Conservation (phyloP, 306 rosid species). For the Sophora flavescens region DNA sequence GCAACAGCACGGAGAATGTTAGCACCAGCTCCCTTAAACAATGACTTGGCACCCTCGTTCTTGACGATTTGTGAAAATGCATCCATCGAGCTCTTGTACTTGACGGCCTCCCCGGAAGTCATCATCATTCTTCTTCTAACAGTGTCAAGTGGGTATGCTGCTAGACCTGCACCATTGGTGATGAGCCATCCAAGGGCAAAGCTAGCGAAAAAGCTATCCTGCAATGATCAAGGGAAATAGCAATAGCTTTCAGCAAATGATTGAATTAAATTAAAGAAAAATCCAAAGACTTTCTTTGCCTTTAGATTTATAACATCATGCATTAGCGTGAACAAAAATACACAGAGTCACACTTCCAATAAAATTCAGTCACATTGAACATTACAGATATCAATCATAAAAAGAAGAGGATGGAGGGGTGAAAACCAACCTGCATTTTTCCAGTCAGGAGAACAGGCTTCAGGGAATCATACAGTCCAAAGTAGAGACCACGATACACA, state of each 20-base stretch:
- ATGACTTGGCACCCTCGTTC: constrained; percentile 88
- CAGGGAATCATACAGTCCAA: constrained; percentile 85
- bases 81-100: constrained; percentile 85
- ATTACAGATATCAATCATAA: not conserved
- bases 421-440: constrained; percentile 59
- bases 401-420: too few relatives aligned
- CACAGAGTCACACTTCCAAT: not conserved
- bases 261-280: not conserved
- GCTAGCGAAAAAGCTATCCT: constrained; percentile 91
- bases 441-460: constrained; percentile 85
- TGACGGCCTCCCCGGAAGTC: constrained; percentile 96
- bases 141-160: constrained; percentile 93
- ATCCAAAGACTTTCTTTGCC: too few relatives aligned
- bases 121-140: constrained; percentile 99
- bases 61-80: constrained; percentile 80
- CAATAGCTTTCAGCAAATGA: not conserved
- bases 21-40: constrained; percentile 97
- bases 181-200: constrained; percentile 95
- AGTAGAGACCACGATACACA: constrained; percentile 92
- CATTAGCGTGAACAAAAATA: not conserved
- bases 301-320: not conserved
- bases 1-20: constrained; percentile 92
- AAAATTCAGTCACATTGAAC: not conserved
- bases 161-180: constrained; percentile 91
- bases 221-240: constrained; percentile 26